These are phyloP conservation scores for Tetrahymena thermophila DNA, from an alignment of 73 alveolate genomes.

Conservation along the genomic window DNA sequence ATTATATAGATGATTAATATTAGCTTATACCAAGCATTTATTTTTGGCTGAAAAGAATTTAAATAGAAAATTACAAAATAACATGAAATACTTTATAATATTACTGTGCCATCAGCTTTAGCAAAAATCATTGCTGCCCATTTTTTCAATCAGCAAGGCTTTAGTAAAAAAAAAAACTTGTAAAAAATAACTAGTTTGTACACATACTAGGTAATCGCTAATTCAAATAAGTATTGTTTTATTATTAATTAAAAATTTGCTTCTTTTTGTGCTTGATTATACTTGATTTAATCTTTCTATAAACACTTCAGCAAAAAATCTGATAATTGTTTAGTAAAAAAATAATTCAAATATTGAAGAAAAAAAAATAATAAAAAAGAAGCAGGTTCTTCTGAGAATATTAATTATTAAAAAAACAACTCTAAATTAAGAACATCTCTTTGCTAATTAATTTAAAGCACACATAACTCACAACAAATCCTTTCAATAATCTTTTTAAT, in stretches of 20 bases:
- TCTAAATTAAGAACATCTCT: background rate
- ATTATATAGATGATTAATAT: background rate
- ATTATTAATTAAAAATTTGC: background rate
- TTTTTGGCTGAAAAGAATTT: background rate
- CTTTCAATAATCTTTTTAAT: background rate
- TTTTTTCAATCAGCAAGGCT: background rate
- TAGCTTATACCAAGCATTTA: background rate
- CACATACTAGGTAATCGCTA: background rate
- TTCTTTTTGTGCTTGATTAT: background rate
- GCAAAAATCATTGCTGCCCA: background rate
- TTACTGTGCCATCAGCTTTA: background rate
- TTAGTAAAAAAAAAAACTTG: background rate
- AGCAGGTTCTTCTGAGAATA: background rate
- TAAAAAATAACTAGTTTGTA: background rate
- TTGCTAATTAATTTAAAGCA: background rate
- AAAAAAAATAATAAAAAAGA: background rate
- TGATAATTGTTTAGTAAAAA: background rate
- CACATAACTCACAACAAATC: background rate
- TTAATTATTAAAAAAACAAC: background rate
- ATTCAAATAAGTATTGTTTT: background rate
- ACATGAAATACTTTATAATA: background rate
- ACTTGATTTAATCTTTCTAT: background rate
- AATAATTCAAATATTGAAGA: background rate
- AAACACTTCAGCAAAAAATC: background rate
- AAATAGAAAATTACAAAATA: no score